Evolutionary conservation across 192 early-diverging fungal species (phyloP), one percentile per base, ranked within the genome.

Genomic region (Backusella liffmaniae): DNA sequence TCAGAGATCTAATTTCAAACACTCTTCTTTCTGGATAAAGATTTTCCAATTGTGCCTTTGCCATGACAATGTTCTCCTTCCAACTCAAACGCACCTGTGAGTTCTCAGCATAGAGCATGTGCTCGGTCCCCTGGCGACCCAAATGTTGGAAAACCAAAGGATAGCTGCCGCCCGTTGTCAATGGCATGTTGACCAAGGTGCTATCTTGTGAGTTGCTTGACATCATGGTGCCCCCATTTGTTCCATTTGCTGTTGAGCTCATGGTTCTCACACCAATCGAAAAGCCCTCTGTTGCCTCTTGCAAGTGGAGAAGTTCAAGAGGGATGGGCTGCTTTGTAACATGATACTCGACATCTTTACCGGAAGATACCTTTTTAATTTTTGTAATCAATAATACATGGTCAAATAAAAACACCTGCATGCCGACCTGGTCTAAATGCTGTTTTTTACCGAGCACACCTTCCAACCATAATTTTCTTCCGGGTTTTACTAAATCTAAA

Each of bases 351-450:
- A 89, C 88, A 39, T 89, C 90, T 9, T 80, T 81, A 13, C 86
- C 84, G 67, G 70, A 70, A 13, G 42, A 49, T 21, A 49, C n/a
- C 46, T 74, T 81, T 81, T 89, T 90, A 46, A 82, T 77, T 29
- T 89, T 92, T 73, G 92, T 89, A 86, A 94, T 86, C 26, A 95
- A 79, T 29, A 95, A 78, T 75, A 92, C 85, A 85, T 98, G 93
- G 81, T 99, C 97, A 66, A 99, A 93, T 62, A 98, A 81, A 76
- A 95, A 94, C 29, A 98, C 89, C 37, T 88, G 83, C 18, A 98
- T 72, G 36, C 93, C 93, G 4, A 88, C 76, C 16, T 88, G 87
- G 51, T 91, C 91, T 26, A 84, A 56, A 69, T 79, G 77, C 0
- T 36, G 32, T 7, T 76, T 76, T 29, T 76, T 72, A 5, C 90